Evolutionary conservation across 202 grass and related monocot species (phyloP).

Genomic region (Carex sylvatica): DNA sequence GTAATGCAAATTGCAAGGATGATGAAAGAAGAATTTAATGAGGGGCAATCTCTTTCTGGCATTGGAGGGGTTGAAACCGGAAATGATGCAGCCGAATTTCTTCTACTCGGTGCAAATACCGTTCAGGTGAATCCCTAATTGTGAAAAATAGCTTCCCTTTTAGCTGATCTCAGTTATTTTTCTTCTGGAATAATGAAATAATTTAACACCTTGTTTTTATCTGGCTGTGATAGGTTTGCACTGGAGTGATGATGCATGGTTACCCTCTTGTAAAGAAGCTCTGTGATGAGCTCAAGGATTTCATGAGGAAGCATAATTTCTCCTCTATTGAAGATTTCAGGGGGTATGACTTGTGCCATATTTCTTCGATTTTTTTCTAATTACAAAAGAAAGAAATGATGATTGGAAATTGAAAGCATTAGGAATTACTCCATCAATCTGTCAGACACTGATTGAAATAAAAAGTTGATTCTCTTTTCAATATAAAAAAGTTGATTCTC

Average conservation of each 20-base stretch:
- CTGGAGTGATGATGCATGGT: conserved; percentile 95
- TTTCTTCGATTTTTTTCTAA: neutral
- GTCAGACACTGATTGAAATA: neutral
- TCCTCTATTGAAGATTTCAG: conserved; percentile 83
- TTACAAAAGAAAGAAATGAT: conserved; percentile 12
- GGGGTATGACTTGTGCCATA: conserved; percentile 47
- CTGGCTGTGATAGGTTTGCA: conserved; percentile 61
- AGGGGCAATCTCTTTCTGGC: conserved; percentile 81
- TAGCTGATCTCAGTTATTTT: conserved; percentile 13
- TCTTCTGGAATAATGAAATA: conserved; percentile 22
- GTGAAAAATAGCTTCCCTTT: conserved; percentile 13
- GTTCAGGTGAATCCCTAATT: conserved; percentile 60
- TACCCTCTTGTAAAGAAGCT: conserved; percentile 96
- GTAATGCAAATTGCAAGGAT: conserved; percentile 92
- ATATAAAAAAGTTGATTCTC: neutral
- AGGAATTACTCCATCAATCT: neutral
- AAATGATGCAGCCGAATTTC: conserved; percentile 82
- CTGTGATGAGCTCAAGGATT: conserved; percentile 77
- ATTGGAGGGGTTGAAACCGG: conserved; percentile 93
- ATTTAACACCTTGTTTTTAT: conserved; percentile 14
- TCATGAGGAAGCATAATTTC: conserved; percentile 88
- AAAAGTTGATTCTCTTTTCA: neutral
- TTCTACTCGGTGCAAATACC: conserved; percentile 90
- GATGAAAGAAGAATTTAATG: conserved; percentile 76
- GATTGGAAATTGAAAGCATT: neutral